These are phyloP conservation scores for Aspergillus unguis DNA, from an alignment of 2,329 filamentous ascomycete species.

Conservation along the genomic window DNA sequence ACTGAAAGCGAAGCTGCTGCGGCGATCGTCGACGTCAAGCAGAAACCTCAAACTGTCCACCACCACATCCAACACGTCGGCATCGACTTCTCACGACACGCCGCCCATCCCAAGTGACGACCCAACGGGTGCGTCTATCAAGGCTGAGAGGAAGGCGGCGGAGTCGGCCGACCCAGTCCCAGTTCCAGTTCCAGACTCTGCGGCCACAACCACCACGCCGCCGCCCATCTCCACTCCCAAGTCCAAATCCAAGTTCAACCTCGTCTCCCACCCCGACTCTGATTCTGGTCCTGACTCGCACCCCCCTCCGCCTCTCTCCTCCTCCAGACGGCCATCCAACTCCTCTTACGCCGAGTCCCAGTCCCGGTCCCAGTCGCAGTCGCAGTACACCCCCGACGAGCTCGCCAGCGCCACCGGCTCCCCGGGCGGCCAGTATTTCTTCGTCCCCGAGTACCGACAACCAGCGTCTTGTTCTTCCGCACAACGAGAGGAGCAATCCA, in stretches of 20 bases:
- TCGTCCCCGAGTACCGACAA: constrained; percentile 9
- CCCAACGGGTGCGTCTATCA: neutral
- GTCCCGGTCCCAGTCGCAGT: too few species aligned
- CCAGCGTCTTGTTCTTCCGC: constrained; percentile 1
- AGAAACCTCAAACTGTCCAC: constrained; percentile 9
- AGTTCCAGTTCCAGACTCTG: constrained; percentile 9
- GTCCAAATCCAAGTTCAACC: neutral
- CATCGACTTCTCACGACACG: constrained; percentile 5
- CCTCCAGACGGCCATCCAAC: constrained; percentile 24
- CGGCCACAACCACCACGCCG: neutral
- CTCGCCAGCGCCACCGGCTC: constrained; percentile 5
- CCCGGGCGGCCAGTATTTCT: constrained; percentile 8
- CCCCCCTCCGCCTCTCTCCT: constrained; percentile 14
- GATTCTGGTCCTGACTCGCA: neutral
- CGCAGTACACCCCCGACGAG: constrained; percentile 10
- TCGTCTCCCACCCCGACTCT: neutral
- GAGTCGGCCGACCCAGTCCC: constrained; percentile 8
- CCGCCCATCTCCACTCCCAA: constrained; percentile 13
- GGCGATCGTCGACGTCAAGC: constrained; percentile 32
- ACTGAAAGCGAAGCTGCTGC: constrained; percentile 36
- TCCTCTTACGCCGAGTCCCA: constrained; percentile 15
- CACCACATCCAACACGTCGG: constrained; percentile 7
- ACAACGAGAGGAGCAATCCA: constrained; percentile 6
- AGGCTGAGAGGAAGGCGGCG: constrained; percentile 4
- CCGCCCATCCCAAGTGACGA: neutral